A percentile compares a stretch with the other conserved stretches of the same genome.
These are phyloP conservation scores for Clonostachys sp. DNA, from an alignment of 2,329 filamentous ascomycete genomes.

Conservation along the genomic window DNA sequence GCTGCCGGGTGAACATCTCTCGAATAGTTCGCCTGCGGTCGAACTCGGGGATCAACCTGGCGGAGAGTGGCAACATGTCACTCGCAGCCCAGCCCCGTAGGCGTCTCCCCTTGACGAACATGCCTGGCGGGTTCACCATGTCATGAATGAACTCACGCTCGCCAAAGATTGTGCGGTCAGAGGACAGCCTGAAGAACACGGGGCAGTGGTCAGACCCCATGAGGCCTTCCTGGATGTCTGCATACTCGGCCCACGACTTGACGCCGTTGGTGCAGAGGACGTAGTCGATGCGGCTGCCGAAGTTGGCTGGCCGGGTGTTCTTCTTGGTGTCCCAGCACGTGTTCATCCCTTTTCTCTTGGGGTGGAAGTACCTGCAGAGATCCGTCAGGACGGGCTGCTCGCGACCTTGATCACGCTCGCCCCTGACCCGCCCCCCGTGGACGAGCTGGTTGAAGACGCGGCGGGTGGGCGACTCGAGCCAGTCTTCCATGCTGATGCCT, in stretches of 20 bases:
- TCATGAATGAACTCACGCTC: slow-evolving; percentile 56
- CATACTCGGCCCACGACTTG: slow-evolving; percentile 72
- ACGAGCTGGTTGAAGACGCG: slow-evolving; percentile 85
- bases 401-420: slow-evolving; percentile 62
- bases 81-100: slow-evolving; percentile 62
- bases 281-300: slow-evolving; percentile 90
- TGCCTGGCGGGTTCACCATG: slow-evolving; percentile 70
- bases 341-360: slow-evolving; percentile 81
- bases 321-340: slow-evolving; percentile 96
- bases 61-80: slow-evolving; percentile 70
- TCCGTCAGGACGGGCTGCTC: slow-evolving; percentile 76
- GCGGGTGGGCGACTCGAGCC: slow-evolving; percentile 65
- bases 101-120: slow-evolving; percentile 65
- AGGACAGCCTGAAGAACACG: slow-evolving; percentile 72
- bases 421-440: slow-evolving; percentile 63
- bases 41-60: slow-evolving; percentile 83
- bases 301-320: slow-evolving; percentile 94
- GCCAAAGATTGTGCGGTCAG: slow-evolving; percentile 49
- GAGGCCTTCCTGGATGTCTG: slow-evolving; percentile 88
- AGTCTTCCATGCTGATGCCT: slow-evolving; percentile 64
- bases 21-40: slow-evolving; percentile 79
- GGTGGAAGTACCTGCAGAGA: slow-evolving; percentile 76
- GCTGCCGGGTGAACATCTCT: slow-evolving; percentile 71
- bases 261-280: slow-evolving; percentile 78
- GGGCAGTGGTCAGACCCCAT: slow-evolving; percentile 97